phyloP scores from a whole-genome alignment of 1,284 basidiomycete genomes.

The Sutorius eximius region DNA sequence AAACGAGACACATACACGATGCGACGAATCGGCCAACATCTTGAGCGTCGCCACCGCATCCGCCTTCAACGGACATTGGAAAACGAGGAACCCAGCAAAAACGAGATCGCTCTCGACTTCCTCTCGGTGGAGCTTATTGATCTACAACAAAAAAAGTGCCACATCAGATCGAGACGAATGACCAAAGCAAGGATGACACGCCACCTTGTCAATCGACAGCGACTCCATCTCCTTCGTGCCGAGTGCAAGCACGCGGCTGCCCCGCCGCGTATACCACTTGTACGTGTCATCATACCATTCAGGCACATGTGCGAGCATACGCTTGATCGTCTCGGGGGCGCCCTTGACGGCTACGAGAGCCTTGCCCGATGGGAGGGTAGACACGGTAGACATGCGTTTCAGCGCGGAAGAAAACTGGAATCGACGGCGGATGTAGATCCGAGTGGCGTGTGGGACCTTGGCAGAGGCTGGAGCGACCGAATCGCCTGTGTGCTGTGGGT shows the following conservation, averaged over 20 bases:
- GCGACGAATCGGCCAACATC: constrained; percentile 92
- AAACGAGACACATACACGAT: constrained; percentile 64
- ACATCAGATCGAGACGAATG: not conserved
- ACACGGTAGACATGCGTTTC: constrained; percentile 94
- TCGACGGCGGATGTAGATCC: constrained; percentile 76
- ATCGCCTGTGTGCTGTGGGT: constrained; percentile 49
- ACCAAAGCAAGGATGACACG: constrained; percentile 39
- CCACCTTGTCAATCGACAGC: constrained; percentile 65
- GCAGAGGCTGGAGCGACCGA: constrained; percentile 59
- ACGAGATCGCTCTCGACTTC: constrained; percentile 73
- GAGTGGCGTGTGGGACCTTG: constrained; percentile 55
- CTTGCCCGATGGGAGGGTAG: constrained; percentile 62
- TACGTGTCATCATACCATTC: constrained; percentile 87
- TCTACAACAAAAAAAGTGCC: constrained; percentile 43
- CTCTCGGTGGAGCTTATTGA: constrained; percentile 81
- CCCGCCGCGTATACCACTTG: constrained; percentile 89
- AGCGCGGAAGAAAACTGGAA: constrained; percentile 96
- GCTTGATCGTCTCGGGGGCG: constrained; percentile 91
- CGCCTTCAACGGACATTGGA: constrained; percentile 94
- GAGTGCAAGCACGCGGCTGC: constrained; percentile 88
- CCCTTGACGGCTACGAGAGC: constrained; percentile 82
- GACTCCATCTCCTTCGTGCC: constrained; percentile 80
- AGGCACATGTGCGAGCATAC: constrained; percentile 77
- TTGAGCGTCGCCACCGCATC: constrained; percentile 88
- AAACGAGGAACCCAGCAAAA: constrained; percentile 93